Evolutionary conservation across 2,329 filamentous ascomycete species (phyloP), one percentile per base, ranked within the genome.

Genomic region (Emericellopsis cladophorae): DNA sequence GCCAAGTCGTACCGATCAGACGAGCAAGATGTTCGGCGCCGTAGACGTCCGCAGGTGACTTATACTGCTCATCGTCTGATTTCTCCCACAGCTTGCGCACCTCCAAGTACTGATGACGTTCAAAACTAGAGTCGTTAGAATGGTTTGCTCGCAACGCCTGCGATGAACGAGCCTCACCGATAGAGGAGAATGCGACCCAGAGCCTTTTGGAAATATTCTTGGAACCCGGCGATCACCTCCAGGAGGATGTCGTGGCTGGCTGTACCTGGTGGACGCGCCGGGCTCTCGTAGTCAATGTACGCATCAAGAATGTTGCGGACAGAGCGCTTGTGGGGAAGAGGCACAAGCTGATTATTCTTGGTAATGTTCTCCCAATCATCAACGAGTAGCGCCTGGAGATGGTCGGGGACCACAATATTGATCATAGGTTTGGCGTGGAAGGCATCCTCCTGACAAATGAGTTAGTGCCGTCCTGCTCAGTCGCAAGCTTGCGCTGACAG

Each of bases 351-450:
- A 50, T 87, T 78, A 56, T 93, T 92, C 65, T 95, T 96, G 42
- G 92, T 98, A 46, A 98, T 80, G 52, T 95, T 94, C 61, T 98
- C 92, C 92, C 92, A 98, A 59, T 98, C 92, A 57, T 98, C 92
- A 18, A 98, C 92, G 4, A 98, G 76, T 46, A 94, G 74, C 14
- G 84, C 86, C 66, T 96, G 95, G 49, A 98, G 72, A 48, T 84
- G 78, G 55, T 96, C 92, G 0, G 92, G 88, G 48, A 96, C 79
- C 39, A 81, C 73, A 34, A 98, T 74, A 51, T 87, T 85, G 53
- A 98, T 82, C 15, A 87, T 86, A 16, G 90, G 89, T 43, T 88
- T 80, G 46, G 74, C 72, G 54, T 88, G 78, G 57, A 95, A 98
- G 5, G 74, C 68, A 45, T 96, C 92, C 66, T 96, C 92, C 89